Evolutionary conservation across 1,284 basidiomycete genomes (phyloP).

Genomic region (Filobasidium uniguttulatum): DNA sequence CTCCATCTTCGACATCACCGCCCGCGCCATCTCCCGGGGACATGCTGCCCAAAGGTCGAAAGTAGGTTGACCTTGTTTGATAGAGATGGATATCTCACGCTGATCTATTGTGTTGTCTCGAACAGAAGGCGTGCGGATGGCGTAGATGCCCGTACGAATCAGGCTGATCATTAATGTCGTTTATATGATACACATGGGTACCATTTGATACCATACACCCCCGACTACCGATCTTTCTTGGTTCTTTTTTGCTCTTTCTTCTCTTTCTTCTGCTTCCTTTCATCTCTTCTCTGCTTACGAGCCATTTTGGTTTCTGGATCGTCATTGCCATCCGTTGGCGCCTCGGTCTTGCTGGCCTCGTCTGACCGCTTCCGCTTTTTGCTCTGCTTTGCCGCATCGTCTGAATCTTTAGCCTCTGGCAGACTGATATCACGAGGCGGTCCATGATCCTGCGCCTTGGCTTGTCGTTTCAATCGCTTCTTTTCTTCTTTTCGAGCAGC

Average conservation of each 20-base stretch:
- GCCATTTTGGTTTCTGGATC: not conserved
- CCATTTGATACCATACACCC: too few species aligned
- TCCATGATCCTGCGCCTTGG: conserved; percentile 6
- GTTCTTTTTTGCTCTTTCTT: not conserved
- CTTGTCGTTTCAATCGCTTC: conserved; percentile 14
- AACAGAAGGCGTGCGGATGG: too few species aligned
- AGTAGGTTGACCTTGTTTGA: too few species aligned
- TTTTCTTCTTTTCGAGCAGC: conserved; percentile 6
- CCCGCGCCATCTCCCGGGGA: too few species aligned
- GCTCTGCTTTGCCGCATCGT: conserved; percentile 3
- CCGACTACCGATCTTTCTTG: not conserved
- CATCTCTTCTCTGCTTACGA: not conserved
- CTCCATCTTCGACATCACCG: too few species aligned
- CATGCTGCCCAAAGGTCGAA: too few species aligned
- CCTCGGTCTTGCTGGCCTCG: conserved; percentile 3
- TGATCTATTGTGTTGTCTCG: too few species aligned
- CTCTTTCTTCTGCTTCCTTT: not conserved
- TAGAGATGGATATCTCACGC: too few species aligned
- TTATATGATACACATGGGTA: too few species aligned
- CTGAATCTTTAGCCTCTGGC: not conserved
- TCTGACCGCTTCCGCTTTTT: conserved; percentile 3
- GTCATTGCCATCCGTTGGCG: not conserved
- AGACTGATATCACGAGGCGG: conserved; percentile 3
- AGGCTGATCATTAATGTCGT: too few species aligned
- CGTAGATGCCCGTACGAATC: too few species aligned